Base-by-base conservation (phyloP, 441 rosid species). In the Aquilaria agallochum region DNA sequence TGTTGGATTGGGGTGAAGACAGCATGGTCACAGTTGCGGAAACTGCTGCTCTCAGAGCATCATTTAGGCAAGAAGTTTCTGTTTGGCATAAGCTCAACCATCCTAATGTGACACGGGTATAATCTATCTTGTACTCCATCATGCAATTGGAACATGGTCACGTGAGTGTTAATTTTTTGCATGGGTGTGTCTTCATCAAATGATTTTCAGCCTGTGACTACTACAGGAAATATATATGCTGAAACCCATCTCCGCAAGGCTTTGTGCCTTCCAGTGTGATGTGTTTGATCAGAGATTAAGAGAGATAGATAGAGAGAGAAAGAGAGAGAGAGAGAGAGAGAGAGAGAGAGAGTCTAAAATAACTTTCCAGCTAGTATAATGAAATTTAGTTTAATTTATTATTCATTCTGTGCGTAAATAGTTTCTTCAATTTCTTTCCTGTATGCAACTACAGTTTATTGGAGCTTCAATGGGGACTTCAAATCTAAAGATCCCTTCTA, bases 1-100 rank as follows among this genome's bases (percentile, higher is more conserved):
- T 89, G 44, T 78, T 89, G 79, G 87, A 90, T 72, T 94, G 97
- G 98, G 98, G 95, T 3, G 95, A 90, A 72, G 93, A 90, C 69
- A 91, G 95, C 62, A 63, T 78, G n/a, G 83, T 86, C 9, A 83
- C 96, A 58, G 20, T 76, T 27, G 86, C 91, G 52, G 99, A 88
- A 82, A 88, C 89, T 46, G 80, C 88, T 56, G 74, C 89, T 58
- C 47, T 79, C 58, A 83, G 93, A 44, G 78, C 87, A 73, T 85
- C 93, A 14, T 93, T 93, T 66, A 76, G 48, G 71, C 92, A 90
- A 75, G 98, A 94, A 68, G 98, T 94, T 68, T 84, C 90, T 59
- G 98, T 94, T 68, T 94, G 98, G 98, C 89, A 94, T 68, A 91
- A 87, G 84, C 96, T 94, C 50, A 72, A 81, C 76, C 95, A 94